Base-by-base conservation (phyloP, 2,329 filamentous ascomycete species). In the Cladorrhinum sp. region DNA sequence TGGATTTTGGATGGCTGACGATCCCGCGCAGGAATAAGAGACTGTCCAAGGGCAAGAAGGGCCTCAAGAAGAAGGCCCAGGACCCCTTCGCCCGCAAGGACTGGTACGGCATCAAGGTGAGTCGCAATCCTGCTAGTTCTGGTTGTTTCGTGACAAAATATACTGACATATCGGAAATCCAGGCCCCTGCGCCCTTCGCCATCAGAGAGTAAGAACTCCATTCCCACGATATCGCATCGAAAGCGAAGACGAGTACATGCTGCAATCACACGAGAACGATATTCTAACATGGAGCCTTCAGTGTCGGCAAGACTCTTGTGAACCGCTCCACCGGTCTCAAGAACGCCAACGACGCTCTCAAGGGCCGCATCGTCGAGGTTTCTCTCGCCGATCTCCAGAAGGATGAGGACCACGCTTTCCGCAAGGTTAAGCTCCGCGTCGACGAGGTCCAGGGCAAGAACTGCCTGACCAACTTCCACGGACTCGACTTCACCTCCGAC, bases 21-120 rank as follows among this genome's bases (percentile, higher is more conserved):
- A 58, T 59, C 52, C 60, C 29, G 41, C 49, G 54, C 72, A 92
- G 89, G 91, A 99, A 99, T 89, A 99, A 99, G 92, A 92, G 95
- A 87, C 88, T 99, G 85, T 98, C 95, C 71, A 99, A 99, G 88
- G 95, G 95, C 85, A 99, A 98, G 92, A 99, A 99, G 89, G 93
- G 95, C 81, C 86, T 98, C 79, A 98, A 98, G 92, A 98, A 99
- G 93, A 93, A 93, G 85, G 93, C 93, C 76, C 84, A 89, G 74
- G 95, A 99, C 81, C 93, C 95, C 76, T 98, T 98, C 86, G 87
- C 93, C 76, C 91, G 93, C 79, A 99, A 99, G 87, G 95, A 98
- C 80, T 98, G 96, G 91, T 99, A 93, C 85, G 91, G 89, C 75
- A 88, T 99, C 82, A 98, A 98, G 88, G 89, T 91, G 76, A 71